Evolutionary conservation across 495 filamentous ascomycete species (phyloP), one percentile per base, ranked within the genome.

Genomic region (Thozetella sp.): DNA sequence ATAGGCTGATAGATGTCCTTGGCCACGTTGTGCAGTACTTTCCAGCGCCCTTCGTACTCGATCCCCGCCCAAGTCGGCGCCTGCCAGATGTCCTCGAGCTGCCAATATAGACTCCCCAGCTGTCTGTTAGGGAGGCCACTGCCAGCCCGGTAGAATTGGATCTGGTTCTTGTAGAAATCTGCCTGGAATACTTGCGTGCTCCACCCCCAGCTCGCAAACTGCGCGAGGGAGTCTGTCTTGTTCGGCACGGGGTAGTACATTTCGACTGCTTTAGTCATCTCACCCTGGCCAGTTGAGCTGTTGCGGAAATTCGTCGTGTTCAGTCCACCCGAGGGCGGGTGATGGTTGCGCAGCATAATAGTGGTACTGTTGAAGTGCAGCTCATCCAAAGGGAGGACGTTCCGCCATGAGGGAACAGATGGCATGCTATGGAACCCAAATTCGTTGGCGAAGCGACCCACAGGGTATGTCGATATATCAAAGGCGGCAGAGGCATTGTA

Each of bases 371-470:
- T 88, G 76, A 89, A 88, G 59, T 76, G 63, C 2, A 89, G 67
- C 22, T 89, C 80, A 10, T 75, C 64, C 1, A 69, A 67, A 10
- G 76, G 67, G 0, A 89, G 66, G 1, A 80, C 86, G 63, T 86
- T 76, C 43, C 75, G 75, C 86, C 86, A 89, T 13, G 77, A 84
- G 55, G 86, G 82, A 11, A 89, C 61, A 61, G 80, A 85, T 1
- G 87, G 87, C 86, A 90, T 89, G 55, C 80, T 84, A 59, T 86
- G 85, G 68, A 80, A 89, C 51, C 87, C 87, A 55, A 89, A 90
- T 67, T 90, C 87, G 59, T 86, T 85, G 10, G 84, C 79, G 64
- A 90, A 89, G n/a, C 87, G 79, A 13, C 84, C 86, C 0, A 87
- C 76, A 0, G 86, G 87, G 58, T 87, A 88, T 10, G 69, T 67